These are phyloP conservation scores for Zygosaccharomyces sapae DNA, from an alignment of 1,139 yeast species.

Conservation along the genomic window DNA sequence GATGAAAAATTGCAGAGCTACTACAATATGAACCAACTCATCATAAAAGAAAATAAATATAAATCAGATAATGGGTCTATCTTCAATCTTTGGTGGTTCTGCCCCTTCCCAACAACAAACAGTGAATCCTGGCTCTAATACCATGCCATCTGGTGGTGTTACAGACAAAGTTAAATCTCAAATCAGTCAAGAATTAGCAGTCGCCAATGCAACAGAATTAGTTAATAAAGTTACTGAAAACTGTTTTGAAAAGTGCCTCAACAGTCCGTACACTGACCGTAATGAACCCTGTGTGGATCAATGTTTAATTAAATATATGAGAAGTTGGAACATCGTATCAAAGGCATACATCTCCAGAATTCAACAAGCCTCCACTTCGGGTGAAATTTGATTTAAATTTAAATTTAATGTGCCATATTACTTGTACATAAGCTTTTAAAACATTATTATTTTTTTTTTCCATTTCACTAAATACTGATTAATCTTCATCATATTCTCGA, in stretches of 20 bases:
- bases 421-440: slow-evolving; percentile 9
- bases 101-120: slow-evolving; percentile 33
- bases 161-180: slow-evolving; percentile 66
- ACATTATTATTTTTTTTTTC: background rate
- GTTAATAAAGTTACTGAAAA: slow-evolving; percentile 81
- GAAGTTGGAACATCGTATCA: slow-evolving; percentile 83
- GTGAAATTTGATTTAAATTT: slow-evolving; percentile 30
- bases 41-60: background rate
- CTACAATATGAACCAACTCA: background rate
- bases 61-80: slow-evolving; percentile 35
- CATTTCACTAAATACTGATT: background rate
- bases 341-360: slow-evolving; percentile 74
- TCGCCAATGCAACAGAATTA: slow-evolving; percentile 82
- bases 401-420: slow-evolving; percentile 1
- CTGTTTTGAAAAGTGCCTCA: slow-evolving; percentile 77
- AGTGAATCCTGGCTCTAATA: slow-evolving; percentile 15
- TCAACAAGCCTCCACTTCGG: slow-evolving; percentile 46
- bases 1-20: background rate
- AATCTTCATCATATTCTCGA: slow-evolving; percentile 1
- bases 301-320: slow-evolving; percentile 84
- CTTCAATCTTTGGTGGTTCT: slow-evolving; percentile 44
- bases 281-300: slow-evolving; percentile 63
- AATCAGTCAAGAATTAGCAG: slow-evolving; percentile 77
- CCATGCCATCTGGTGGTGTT: slow-evolving; percentile 35
- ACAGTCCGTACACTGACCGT: slow-evolving; percentile 42